Percentiles rank a stretch among this genome's conserved stretches.
Conservation (phyloP, 441 rosid genomes). For the Heliophila coronopifolia region DNA sequence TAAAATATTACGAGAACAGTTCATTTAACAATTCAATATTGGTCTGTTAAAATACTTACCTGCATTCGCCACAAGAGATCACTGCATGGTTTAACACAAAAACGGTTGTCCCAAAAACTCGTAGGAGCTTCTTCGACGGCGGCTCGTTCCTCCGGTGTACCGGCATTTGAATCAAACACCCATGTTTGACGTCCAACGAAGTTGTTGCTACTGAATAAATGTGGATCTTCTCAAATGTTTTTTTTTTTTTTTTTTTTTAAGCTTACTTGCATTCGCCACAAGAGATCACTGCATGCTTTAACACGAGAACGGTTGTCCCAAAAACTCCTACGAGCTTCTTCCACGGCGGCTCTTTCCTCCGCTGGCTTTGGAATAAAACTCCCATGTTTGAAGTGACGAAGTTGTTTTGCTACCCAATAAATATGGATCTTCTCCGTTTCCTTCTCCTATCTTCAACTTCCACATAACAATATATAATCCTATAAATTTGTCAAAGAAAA, state of each 20-base stretch:
- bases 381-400: slow-evolving; percentile 52
- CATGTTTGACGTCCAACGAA: slow-evolving; percentile 53
- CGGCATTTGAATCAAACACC: slow-evolving; percentile 49
- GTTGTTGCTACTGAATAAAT: slow-evolving; percentile 51
- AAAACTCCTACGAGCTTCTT: slow-evolving; percentile 41
- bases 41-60: no score
- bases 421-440: slow-evolving; percentile 35
- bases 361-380: slow-evolving; percentile 45
- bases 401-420: slow-evolving; percentile 50
- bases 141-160: slow-evolving; percentile 39
- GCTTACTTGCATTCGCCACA: slow-evolving; percentile 60
- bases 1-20: no score
- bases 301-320: slow-evolving; percentile 35
- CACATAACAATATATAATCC: no score
- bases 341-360: slow-evolving; percentile 41
- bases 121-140: slow-evolving; percentile 48
- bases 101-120: slow-evolving; percentile 35
- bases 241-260: no score
- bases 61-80: slow-evolving; percentile 61
- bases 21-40: no score
- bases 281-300: slow-evolving; percentile 51
- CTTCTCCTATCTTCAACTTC: slow-evolving; percentile 49
- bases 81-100: slow-evolving; percentile 41
- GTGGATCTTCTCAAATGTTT: no score
- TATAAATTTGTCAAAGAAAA: no score